Evolutionary conservation across 345 rosid genomes (phyloP).

Genomic region (Salix purpurea): DNA sequence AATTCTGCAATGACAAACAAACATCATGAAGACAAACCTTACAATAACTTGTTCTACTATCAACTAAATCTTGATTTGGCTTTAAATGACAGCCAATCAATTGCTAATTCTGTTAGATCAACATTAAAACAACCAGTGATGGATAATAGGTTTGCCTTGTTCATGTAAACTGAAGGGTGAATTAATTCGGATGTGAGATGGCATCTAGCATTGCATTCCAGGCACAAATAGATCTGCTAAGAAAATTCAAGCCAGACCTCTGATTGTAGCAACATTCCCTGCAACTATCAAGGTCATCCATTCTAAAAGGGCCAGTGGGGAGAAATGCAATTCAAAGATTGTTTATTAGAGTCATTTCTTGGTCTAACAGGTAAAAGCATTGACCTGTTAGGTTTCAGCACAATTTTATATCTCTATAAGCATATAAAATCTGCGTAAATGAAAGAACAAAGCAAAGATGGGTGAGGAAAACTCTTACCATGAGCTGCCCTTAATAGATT

Average conservation of each 20-base stretch:
- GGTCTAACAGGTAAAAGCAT: neutral
- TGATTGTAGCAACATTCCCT: neutral
- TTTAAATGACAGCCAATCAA: neutral
- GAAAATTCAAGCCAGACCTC: neutral
- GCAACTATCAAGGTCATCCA: slow-evolving; percentile 9
- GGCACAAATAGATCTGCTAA: neutral
- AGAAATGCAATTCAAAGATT: neutral
- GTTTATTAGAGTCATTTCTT: neutral
- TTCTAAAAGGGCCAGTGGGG: neutral
- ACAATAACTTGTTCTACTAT: neutral
- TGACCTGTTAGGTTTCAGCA: neutral
- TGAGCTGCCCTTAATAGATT: neutral
- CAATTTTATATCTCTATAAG: neutral
- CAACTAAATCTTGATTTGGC: neutral
- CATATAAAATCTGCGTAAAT: neutral
- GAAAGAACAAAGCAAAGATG: neutral
- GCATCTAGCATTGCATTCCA: neutral
- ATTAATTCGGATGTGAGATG: slow-evolving; percentile 8
- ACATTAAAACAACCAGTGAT: neutral
- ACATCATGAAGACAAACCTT: neutral
- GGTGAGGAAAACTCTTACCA: slow-evolving; percentile 1
- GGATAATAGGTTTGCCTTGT: slow-evolving; percentile 9
- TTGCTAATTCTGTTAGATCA: neutral
- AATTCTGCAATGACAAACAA: neutral
- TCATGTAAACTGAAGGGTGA: neutral